These are phyloP conservation scores for Thamnidium elegans DNA, from an alignment of 192 early-diverging fungal genomes.

Conservation along the genomic window DNA sequence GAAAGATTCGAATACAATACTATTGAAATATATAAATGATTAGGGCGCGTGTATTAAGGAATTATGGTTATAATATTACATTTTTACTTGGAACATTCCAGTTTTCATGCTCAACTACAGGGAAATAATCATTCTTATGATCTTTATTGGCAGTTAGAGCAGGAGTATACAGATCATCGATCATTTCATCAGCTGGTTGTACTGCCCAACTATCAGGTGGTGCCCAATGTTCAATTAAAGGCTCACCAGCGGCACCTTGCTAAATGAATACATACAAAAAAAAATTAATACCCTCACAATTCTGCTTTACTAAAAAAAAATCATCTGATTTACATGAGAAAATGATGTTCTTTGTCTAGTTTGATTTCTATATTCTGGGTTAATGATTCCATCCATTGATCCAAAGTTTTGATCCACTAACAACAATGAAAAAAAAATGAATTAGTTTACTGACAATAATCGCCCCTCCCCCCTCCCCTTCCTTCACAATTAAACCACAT, in stretches of 20 bases:
- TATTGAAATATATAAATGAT: constrained; percentile 25
- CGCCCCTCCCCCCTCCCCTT: not conserved
- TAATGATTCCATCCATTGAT: constrained; percentile 48
- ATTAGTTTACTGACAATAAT: not conserved
- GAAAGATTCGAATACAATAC: constrained; percentile 72
- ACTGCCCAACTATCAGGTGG: constrained; percentile 77
- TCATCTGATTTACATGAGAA: not conserved
- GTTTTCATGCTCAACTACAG: constrained; percentile 16
- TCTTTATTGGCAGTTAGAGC: constrained; percentile 20
- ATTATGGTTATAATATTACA: not conserved
- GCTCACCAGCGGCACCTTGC: not conserved
- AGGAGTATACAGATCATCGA: not conserved
- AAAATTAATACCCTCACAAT: not conserved
- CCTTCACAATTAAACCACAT: not conserved
- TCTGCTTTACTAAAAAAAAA: not conserved
- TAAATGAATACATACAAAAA: not conserved
- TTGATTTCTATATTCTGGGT: constrained; percentile 27
- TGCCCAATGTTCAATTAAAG: constrained; percentile 49
- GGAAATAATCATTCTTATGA: constrained; percentile 30
- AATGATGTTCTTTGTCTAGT: constrained; percentile 3
- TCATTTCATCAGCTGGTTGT: constrained; percentile 36
- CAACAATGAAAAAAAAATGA: not conserved
- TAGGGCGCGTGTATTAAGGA: too few species aligned
- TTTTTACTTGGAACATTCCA: constrained; percentile 24
- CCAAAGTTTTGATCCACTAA: constrained; percentile 40